Evolutionary conservation across 192 early-diverging fungal species (phyloP), one percentile per base, ranked within the genome.

Genomic region (Rhizoclosmatium sp.): DNA sequence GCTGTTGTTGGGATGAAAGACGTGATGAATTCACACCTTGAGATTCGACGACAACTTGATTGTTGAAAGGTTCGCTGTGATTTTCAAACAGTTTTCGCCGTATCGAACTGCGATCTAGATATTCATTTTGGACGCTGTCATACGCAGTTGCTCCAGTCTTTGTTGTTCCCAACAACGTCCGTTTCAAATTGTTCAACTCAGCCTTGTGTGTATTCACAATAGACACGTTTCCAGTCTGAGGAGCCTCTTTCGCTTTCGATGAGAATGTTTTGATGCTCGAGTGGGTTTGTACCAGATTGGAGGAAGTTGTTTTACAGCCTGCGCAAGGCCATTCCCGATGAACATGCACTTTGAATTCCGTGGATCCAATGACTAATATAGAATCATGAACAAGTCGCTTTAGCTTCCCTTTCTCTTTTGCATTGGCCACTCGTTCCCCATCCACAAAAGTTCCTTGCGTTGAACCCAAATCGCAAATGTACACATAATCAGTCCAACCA

Each of bases 291-390:
- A 65, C 47, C 51, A 54, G 16, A 16, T 54, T 54, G 16, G 5
- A 7, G 9, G 9, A 16, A 54, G 5, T 54, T 12, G 16, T 54
- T 69, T 19, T 7, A 47, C 67, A 69, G 7, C 9, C 39, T 42
- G 67, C 67, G 21, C 67, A 69, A 19, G 67, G 67, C 67, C 67
- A 69, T 45, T 69, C 67, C 44, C 21, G 19, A 44, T 69, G 67
- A 69, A 69, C 44, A 69, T 69, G 67, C 10, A 69, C 46, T 47
- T 69, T 4, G 44, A 69, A 69, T 9, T n/a, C 10, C 4, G 67
- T 69, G 0, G 67, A 44, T 23, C 67, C 67, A 44, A 69, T 47
- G 0, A 10, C 4, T 0, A 69, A 42, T 14, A 1, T n/a, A n/a
- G 4, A 0, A 14, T 21, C 46, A 44, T 69, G 67, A 10, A 14